Percentiles rank a stretch among this genome's conserved stretches.
These are phyloP conservation scores for Synchytrium microbalum DNA, from an alignment of 371 early-diverging fungal species.

Conservation along the genomic window DNA sequence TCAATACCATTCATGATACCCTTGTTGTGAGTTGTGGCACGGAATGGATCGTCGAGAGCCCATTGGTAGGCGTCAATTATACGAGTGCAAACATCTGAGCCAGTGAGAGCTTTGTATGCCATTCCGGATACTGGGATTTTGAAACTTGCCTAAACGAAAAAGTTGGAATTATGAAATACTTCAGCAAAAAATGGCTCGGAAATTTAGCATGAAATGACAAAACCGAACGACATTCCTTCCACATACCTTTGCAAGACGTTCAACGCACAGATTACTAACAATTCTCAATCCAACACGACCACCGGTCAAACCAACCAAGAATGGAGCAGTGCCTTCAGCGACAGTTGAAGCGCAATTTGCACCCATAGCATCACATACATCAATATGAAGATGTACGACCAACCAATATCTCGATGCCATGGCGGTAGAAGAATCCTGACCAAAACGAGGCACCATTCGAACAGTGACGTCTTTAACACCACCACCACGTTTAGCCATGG, in stretches of 20 bases:
- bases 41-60: conserved; percentile 57
- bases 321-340: conserved; percentile 52
- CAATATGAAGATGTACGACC: conserved; percentile 57
- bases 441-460: conserved; percentile 22
- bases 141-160: conserved; percentile 40
- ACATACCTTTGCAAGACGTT: conserved; percentile 48
- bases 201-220: no score
- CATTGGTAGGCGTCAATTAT: conserved; percentile 56
- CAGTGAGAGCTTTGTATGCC: conserved; percentile 47
- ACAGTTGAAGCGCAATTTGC: conserved; percentile 57
- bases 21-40: conserved; percentile 65
- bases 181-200: background rate
- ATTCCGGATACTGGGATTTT: conserved; percentile 47
- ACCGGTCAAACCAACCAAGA: conserved; percentile 37
- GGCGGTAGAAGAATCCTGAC: background rate
- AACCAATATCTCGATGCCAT: conserved; percentile 34
- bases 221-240: background rate
- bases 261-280: conserved; percentile 51
- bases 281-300: conserved; percentile 52
- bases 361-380: conserved; percentile 69
- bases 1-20: conserved; percentile 71
- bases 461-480: conserved; percentile 49
- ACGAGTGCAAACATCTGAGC: conserved; percentile 45
- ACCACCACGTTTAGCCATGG: conserved; percentile 56
- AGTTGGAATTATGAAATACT: background rate